These are phyloP conservation scores for Candida golubevii DNA, from an alignment of 805 yeast species.

Conservation along the genomic window DNA sequence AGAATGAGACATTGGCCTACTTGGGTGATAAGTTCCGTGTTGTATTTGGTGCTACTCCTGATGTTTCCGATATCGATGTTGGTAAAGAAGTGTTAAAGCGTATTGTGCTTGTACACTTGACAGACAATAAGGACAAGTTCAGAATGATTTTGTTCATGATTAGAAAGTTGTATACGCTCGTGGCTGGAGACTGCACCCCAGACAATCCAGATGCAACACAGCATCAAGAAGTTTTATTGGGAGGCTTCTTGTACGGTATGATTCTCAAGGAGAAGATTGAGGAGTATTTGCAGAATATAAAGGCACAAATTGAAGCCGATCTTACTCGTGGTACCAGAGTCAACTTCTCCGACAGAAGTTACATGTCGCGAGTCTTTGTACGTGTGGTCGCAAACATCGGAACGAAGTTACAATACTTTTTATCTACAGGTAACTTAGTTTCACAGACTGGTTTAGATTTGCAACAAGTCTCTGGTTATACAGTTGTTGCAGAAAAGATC, in stretches of 20 bases:
- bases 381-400: slow-evolving; percentile 92
- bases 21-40: slow-evolving; percentile 95
- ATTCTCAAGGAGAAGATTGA: slow-evolving; percentile 94
- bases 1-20: slow-evolving; percentile 87
- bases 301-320: slow-evolving; percentile 72
- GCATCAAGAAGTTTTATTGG: slow-evolving; percentile 93
- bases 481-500: slow-evolving; percentile 98
- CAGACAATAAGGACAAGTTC: slow-evolving; percentile 73
- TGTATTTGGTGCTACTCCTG: slow-evolving; percentile 85
- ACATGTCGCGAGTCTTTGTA: slow-evolving; percentile 71
- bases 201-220: slow-evolving; percentile 99
- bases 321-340: slow-evolving; percentile 75
- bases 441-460: slow-evolving; percentile 96
- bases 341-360: slow-evolving; percentile 78
- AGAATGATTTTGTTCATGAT: slow-evolving; percentile 89
- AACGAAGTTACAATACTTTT: slow-evolving; percentile 86
- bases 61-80: slow-evolving; percentile 82
- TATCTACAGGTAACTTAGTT: slow-evolving; percentile 95
- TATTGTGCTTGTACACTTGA: slow-evolving; percentile 86
- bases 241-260: slow-evolving; percentile 96
- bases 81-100: slow-evolving; percentile 79
- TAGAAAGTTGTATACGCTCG: slow-evolving; percentile 88
- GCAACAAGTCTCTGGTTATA: slow-evolving; percentile 96
- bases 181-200: slow-evolving; percentile 94
- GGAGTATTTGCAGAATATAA: slow-evolving; percentile 75